A percentile compares a stretch with the other conserved stretches of the same genome.
phyloP scores from a whole-genome alignment of 495 filamentous ascomycete genomes.

The Annulohypoxylon stygium region DNA sequence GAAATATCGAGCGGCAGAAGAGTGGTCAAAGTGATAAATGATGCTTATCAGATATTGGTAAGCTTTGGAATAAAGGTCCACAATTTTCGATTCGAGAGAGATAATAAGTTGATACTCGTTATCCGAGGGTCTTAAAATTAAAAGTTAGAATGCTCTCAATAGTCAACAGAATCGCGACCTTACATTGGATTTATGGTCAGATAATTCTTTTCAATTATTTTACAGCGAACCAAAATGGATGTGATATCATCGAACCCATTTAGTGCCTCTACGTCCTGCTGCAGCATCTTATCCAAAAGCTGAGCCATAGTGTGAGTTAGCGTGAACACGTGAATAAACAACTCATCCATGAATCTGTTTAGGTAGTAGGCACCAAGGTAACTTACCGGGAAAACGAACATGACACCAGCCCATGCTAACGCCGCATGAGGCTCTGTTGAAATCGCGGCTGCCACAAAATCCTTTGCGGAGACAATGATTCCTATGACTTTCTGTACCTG shows the following conservation, averaged over 20 bases:
- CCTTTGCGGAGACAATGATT: slow-evolving; percentile 17
- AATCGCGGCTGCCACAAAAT: slow-evolving; percentile 19
- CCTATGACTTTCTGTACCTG: slow-evolving; percentile 5
- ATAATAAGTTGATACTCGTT: not conserved
- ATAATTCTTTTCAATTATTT: slow-evolving; percentile 8
- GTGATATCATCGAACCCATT: slow-evolving; percentile 26
- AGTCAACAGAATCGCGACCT: not conserved
- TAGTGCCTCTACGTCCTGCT: slow-evolving; percentile 24
- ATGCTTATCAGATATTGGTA: slow-evolving; percentile 24
- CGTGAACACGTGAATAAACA: not conserved
- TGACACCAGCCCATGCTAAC: slow-evolving; percentile 30
- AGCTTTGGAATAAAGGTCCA: slow-evolving; percentile 20
- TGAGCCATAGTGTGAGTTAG: slow-evolving; percentile 4
- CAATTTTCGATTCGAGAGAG: slow-evolving; percentile 24
- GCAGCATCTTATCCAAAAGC: slow-evolving; percentile 9
- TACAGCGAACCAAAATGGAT: slow-evolving; percentile 21
- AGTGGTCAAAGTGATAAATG: slow-evolving; percentile 12
- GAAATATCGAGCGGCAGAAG: not conserved
- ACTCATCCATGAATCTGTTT: not conserved
- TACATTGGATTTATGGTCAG: slow-evolving; percentile 3
- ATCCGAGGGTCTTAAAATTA: not conserved
- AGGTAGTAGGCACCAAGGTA: not conserved
- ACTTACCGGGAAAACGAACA: slow-evolving; percentile 29
- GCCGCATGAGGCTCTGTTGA: slow-evolving; percentile 30
- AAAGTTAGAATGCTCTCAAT: slow-evolving; percentile 7